Evolutionary conservation across 352 stramenopile species (phyloP).

Genomic region (Globisporangium alternatum): DNA sequence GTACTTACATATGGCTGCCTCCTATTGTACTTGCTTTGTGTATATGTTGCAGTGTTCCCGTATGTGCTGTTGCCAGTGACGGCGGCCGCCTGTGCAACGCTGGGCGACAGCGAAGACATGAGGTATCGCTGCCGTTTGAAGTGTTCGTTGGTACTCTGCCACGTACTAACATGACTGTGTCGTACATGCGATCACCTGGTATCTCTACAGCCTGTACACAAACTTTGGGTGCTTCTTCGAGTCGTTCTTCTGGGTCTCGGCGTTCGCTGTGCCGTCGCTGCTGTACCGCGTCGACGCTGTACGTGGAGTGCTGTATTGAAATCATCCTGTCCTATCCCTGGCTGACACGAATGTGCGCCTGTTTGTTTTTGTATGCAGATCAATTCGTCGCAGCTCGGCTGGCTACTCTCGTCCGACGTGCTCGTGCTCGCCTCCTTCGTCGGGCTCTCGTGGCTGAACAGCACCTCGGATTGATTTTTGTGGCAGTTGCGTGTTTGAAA

Average conservation of each 20-base stretch:
- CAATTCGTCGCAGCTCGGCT: constrained; percentile 52
- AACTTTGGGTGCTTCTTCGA: constrained; percentile 78
- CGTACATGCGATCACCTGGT: neutral
- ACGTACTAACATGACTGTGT: neutral
- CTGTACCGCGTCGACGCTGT: constrained; percentile 66
- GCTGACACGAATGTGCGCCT: neutral
- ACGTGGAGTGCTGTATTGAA: constrained; percentile 11
- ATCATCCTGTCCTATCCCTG: neutral
- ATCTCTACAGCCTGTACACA: constrained; percentile 33
- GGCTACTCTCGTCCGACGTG: constrained; percentile 56
- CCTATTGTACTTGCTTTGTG: neutral
- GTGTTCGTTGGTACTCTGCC: neutral
- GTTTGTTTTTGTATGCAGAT: constrained; percentile 27
- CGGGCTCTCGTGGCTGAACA: constrained; percentile 37
- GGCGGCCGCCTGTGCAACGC: constrained; percentile 45
- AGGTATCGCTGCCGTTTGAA: constrained; percentile 20
- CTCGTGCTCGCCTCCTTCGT: constrained; percentile 65
- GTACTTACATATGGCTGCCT: neutral
- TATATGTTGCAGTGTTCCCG: constrained; percentile 38
- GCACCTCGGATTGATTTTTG: constrained; percentile 21
- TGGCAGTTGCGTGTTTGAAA: neutral
- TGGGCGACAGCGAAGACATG: constrained; percentile 51
- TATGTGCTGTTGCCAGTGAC: constrained; percentile 66
- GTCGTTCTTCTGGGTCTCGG: constrained; percentile 62
- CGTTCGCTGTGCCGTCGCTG: constrained; percentile 59